Evolutionary conservation across 31 red algal species (phyloP), one percentile per base, ranked within the genome.

Genomic region (Bonnemaisonia californica): DNA sequence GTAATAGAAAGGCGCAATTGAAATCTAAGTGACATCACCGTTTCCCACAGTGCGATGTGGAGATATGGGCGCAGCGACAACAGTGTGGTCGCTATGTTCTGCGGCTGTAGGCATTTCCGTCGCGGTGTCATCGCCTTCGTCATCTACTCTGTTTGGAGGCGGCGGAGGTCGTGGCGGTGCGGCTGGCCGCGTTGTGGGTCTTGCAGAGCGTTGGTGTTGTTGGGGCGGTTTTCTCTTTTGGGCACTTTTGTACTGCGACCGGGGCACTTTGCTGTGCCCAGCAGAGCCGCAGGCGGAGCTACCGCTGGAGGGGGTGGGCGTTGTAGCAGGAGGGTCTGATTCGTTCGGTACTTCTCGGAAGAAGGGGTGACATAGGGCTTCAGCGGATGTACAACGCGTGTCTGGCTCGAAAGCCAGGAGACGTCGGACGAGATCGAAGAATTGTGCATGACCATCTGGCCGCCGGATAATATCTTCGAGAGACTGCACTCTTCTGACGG

Each of bases 301-400:
- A 33, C 77, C 61, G 36, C 77, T 81, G 13, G 77, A 81, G 31
- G 67, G 37, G 4, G 77, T 81, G 2, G 77, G 77, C 13, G 77
- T 81, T 18, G 74, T 60, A 3, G 54, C 28, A 32, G 74, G 74
- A 2, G 48, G 74, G 38, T 81, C 77, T 12, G 81, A 60, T 42
- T 62, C 68, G 41, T 75, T 42, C 1, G 81, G 16, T 7, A 33
- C 31, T 21, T 85, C 81, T 7, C 51, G 48, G 62, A 90, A 90
- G 68, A 95, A 95, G 41, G 85, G 93, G 74, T 95, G 93, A 42
- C 51, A 16, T n/a, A 95, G 60, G 1, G 93, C 93, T 39, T 90
- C 93, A 8, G 81, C 76, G 4, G 93, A 77, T 1, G 87, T 95
- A 63, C 82, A 90, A 31, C 93, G 75, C 32, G 77, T 83, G 38